Conservation (phyloP, 192 early-diverging fungal genomes). For the Geranomyces michiganensis region DNA sequence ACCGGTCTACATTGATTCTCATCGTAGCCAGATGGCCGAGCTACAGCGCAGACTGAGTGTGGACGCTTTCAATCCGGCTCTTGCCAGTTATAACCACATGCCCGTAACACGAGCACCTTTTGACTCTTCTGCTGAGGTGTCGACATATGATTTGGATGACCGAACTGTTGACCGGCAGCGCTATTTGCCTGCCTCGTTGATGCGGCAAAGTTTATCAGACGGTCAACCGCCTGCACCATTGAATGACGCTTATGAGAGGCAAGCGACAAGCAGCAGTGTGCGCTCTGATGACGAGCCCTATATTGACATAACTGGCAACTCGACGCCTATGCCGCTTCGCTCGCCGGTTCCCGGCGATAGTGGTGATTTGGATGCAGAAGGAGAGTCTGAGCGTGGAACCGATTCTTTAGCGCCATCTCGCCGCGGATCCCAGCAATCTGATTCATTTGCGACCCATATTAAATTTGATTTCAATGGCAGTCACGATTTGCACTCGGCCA, state of each 20-base stretch:
- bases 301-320: conserved; percentile 27
- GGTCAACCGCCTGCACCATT: neutral
- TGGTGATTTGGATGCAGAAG: conserved; percentile 17
- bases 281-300: conserved; percentile 17
- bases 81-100: neutral
- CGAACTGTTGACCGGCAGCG: neutral
- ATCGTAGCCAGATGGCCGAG: too few relatives aligned
- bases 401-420: neutral
- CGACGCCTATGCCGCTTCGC: conserved; percentile 5
- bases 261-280: neutral
- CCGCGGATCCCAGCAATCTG: neutral
- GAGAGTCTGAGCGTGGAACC: neutral
- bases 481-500: neutral
- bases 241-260: neutral
- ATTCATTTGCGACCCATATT: too few relatives aligned
- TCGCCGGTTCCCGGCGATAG: neutral
- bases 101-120: neutral
- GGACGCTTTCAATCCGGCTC: neutral
- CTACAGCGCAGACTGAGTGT: neutral
- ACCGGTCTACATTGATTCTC: neutral
- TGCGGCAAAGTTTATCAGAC: too few relatives aligned
- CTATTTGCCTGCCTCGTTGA: too few relatives aligned
- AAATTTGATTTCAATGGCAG: too few relatives aligned
- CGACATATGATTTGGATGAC: neutral
- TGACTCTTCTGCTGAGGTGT: neutral